Conservation (phyloP, 2,329 filamentous ascomycete genomes). For the Verticillium dahliae region DNA sequence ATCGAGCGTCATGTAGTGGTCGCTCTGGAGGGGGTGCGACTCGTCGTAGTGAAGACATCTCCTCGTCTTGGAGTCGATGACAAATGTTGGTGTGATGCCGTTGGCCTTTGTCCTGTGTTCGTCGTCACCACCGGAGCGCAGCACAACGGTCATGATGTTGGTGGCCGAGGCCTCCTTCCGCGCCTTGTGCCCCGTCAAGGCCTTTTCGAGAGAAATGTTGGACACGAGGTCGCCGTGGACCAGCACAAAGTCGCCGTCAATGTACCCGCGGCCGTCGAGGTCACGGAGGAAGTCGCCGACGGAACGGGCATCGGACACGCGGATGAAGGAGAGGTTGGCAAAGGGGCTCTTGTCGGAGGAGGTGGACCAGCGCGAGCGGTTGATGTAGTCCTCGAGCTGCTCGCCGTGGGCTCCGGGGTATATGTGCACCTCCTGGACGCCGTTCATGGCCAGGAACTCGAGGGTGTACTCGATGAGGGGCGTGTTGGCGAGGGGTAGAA, state of each 20-base stretch:
- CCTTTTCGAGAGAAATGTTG: conserved; percentile 77
- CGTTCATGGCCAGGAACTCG: conserved; percentile 90
- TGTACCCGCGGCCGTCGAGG: conserved; percentile 76
- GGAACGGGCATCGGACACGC: conserved; percentile 74
- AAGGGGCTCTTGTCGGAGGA: conserved; percentile 58
- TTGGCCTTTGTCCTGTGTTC: conserved; percentile 72
- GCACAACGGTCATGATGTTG: conserved; percentile 94
- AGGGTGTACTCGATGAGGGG: conserved; percentile 97
- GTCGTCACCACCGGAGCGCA: conserved; percentile 66
- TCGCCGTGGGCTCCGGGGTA: conserved; percentile 86
- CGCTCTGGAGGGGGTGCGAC: conserved; percentile 62
- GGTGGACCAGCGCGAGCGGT: conserved; percentile 66
- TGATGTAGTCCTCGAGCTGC: conserved; percentile 80
- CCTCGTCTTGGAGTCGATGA: conserved; percentile 72
- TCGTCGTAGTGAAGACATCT: conserved; percentile 93
- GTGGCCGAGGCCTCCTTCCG: conserved; percentile 81
- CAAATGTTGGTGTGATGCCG: conserved; percentile 73
- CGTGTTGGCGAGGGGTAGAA: conserved; percentile 86
- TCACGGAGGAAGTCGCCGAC: conserved; percentile 94
- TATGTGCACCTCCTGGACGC: conserved; percentile 88
- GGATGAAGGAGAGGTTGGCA: conserved; percentile 73
- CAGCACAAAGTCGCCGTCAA: conserved; percentile 84
- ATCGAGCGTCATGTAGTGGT: conserved; percentile 66
- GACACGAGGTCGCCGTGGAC: conserved; percentile 91
- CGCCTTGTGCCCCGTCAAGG: conserved; percentile 71